Base-by-base conservation (phyloP, 345 rosid species). In the Excoecaria agallocha region DNA sequence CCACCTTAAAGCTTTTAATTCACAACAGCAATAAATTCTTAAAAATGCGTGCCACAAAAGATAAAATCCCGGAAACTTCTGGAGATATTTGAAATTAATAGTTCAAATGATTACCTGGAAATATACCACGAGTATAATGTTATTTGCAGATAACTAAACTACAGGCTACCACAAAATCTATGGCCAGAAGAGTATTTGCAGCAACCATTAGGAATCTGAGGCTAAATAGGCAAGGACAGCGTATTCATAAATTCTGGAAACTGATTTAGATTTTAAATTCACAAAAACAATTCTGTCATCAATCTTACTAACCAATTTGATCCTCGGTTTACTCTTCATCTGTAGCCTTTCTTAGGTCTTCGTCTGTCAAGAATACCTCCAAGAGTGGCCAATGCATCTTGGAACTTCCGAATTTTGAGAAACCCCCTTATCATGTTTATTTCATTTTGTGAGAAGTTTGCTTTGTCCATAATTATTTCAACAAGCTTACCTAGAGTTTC, bases 381-480 rank as follows among this genome's bases (percentile, higher is more conserved):
- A 37, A 93, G 75, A 20, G 88, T 85, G 35, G 88, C 95, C 81
- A 91, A 71, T 45, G 92, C 95, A 66, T 93, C 97, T 7, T 90
- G 86, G 76, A 87, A 92, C 78, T 91, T 90, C 20, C 86, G 81
- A 50, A 88, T 89, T 74, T 85, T 89, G 78, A 92, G 84, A 68
- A 86, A 90, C 17, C 98, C 97, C 63, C 86, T 82, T 72, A 90
- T 86, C 90, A 85, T 87, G 51, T 87, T 75, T 71, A 81, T 88
- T 77, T 90, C 92, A 54, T 84, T 82, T 69, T 78, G 85, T 0
- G 88, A 76, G 74, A 87, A 86, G 35, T 80, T 83, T 2, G 97
- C 89, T 85, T 81, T 87, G 77, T 89, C 89, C 91, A 91, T 92
- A 45, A 92, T 83, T 85, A 83, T 66, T 63, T 85, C 83, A 25